Base-by-base conservation (phyloP, 2,329 filamentous ascomycete species). In the Claviceps capensis region DNA sequence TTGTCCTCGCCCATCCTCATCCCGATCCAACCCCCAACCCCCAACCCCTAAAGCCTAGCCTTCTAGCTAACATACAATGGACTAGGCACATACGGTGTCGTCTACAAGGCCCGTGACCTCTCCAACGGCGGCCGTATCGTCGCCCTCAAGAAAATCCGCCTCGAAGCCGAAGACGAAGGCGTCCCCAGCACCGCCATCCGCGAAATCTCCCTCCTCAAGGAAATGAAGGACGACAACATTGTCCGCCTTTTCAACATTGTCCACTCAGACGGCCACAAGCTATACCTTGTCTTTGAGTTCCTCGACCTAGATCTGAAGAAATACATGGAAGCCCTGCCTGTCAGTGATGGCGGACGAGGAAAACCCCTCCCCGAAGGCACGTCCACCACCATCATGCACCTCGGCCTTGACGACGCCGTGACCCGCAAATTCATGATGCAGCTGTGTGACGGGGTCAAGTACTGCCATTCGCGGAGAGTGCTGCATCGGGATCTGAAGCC, bases 341-440 rank as follows among this genome's bases (percentile, higher is more conserved):
- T 91, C 53, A 84, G 77, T 62, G 86, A 94, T 62, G 88, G 88
- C 59, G 88, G 88, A 42, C 82, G 88, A 54, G 88, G 88, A 62
- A 93, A 90, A 72, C 79, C 88, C 43, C 74, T 95, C 49, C 89
- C 89, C 8, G 86, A 91, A 59, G 87, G 86, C 48, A 79, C 84
- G 46, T 79, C 78, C 22, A 66, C 79, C 49, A 76, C 79, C 51
- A 70, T 87, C 52, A 74, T 78, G 64, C 75, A 78, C 55, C 73
- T 93, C 60, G 86, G 86, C 5, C 73, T 95, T 53, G 85, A 85
- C 52, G 80, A 86, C 49, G 78, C 77, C 51, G 90, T 95, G 77
- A 81, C 95, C 60, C 91, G 91, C 73, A 91, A 88, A 69, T 95
- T 95, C 72, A 94, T 94, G 85, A 81, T 79, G 62, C 88, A 95